phyloP scores from a whole-genome alignment of 2,329 filamentous ascomycete species.

The Epichloe gansuensis region DNA sequence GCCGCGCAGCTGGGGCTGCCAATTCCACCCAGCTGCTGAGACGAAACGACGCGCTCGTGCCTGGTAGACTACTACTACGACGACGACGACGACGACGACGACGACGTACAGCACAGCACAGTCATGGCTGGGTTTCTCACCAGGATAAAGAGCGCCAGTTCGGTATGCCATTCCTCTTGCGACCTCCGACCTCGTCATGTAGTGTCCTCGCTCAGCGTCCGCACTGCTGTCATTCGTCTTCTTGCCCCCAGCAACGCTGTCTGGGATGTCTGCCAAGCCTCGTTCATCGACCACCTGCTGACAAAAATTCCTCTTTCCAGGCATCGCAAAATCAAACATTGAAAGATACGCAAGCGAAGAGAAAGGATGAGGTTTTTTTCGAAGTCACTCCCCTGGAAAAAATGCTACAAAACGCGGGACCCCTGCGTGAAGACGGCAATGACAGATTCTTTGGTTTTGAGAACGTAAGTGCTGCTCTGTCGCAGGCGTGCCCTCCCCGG shows the following conservation, averaged over 20 bases:
- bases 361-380: slow-evolving; percentile 44
- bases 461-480: slow-evolving; percentile 54
- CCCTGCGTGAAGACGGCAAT: slow-evolving; percentile 73
- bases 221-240: background rate
- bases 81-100: background rate
- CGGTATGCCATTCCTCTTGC: slow-evolving; percentile 30
- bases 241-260: background rate
- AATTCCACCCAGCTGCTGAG: slow-evolving; percentile 10
- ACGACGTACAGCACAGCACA: slow-evolving; percentile 6
- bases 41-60: background rate
- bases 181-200: background rate
- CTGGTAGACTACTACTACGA: background rate
- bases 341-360: slow-evolving; percentile 37
- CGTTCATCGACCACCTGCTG: slow-evolving; percentile 15
- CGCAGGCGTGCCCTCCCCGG: background rate
- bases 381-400: slow-evolving; percentile 53
- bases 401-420: slow-evolving; percentile 70
- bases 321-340: slow-evolving; percentile 27
- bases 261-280: background rate
- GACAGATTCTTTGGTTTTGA: slow-evolving; percentile 98
- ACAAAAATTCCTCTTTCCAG: slow-evolving; percentile 25
- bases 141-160: slow-evolving; percentile 42
- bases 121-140: slow-evolving; percentile 46
- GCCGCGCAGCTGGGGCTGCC: slow-evolving; percentile 23
- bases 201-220: background rate